Base-by-base conservation (phyloP, 176 grass and related monocot genomes). In the Oryza longistaminata region DNA sequence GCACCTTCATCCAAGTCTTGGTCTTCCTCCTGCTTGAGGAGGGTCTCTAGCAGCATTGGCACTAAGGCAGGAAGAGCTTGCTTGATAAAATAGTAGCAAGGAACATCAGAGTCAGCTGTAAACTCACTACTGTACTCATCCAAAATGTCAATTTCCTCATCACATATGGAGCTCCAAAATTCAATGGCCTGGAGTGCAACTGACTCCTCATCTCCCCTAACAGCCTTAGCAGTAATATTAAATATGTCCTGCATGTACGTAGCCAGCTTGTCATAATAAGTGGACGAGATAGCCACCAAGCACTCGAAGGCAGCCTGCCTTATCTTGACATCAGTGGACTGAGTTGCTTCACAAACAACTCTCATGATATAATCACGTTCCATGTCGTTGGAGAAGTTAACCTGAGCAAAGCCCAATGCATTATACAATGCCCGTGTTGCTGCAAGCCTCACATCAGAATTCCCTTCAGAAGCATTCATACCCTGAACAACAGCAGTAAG, bases 141-240 rank as follows among this genome's bases (percentile, higher is more conserved):
- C 82, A 96, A 85, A 88, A 96, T 93, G 73, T 96, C 94, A 21
- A 96, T 93, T 87, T 96, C 94, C 70, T 96, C 94, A 27, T 96
- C 94, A 84, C 94, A 96, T 71, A 96, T 91, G 35, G 94, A 96
- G 79, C 94, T 96, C 94, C 94, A 96, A 72, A 96, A 96, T 70
- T 96, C 94, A 76, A 96, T 93, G 42, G 94, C 94, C 84, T 96
- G 94, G 73, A 96, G 91, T 33, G 94, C 94, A 86, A 96, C 94
- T n/a, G 91, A 88, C 87, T 96, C 94, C 76, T 96, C 86, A 78
- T 96, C 94, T 79, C 66, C 94, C 85, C 62, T 96, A 68, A 96
- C 91, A 87, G 94, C 91, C 64, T 93, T 96, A 81, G 91, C 87
- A 67, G 94, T 96, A 45, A 96, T 91, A 84, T 73, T 89, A 85